Evolutionary conservation across 345 rosid genomes (phyloP).

Genomic region (Eucalyptus sideroxylon): DNA sequence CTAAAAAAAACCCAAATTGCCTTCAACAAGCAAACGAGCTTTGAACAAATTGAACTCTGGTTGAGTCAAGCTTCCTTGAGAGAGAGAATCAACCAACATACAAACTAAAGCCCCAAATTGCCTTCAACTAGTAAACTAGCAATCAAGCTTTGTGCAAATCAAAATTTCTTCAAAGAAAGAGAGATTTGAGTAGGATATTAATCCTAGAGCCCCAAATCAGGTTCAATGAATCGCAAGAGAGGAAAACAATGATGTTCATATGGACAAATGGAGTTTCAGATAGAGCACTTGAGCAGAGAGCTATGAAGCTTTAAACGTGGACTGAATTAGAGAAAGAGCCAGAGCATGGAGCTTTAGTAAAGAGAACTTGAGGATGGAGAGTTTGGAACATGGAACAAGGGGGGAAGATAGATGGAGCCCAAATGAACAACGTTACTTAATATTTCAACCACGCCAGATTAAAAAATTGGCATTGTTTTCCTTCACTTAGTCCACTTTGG

Average conservation of each 20-base stretch:
- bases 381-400: fast-evolving
- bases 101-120: fast-evolving
- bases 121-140: not conserved
- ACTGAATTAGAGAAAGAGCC: fast-evolving
- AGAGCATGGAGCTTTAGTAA: fast-evolving
- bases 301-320: fast-evolving
- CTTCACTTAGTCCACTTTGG: not conserved
- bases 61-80: fast-evolving
- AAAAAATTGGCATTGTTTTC: fast-evolving
- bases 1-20: not conserved
- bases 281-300: too few relatives aligned
- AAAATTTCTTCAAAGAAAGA: not conserved
- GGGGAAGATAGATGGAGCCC: fast-evolving
- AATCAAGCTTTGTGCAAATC: too few relatives aligned
- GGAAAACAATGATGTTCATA: not conserved
- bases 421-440: fast-evolving
- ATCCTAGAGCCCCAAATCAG: not conserved
- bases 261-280: not conserved
- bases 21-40: fast-evolving
- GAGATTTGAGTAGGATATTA: not conserved
- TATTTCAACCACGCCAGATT: fast-evolving
- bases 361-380: not conserved
- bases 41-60: not conserved
- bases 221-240: not conserved
- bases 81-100: not conserved